A percentile compares a stretch with the other conserved stretches of the same genome.
Conservation (phyloP, 208 protist genomes). For the Acanthamoeba triangularis region DNA sequence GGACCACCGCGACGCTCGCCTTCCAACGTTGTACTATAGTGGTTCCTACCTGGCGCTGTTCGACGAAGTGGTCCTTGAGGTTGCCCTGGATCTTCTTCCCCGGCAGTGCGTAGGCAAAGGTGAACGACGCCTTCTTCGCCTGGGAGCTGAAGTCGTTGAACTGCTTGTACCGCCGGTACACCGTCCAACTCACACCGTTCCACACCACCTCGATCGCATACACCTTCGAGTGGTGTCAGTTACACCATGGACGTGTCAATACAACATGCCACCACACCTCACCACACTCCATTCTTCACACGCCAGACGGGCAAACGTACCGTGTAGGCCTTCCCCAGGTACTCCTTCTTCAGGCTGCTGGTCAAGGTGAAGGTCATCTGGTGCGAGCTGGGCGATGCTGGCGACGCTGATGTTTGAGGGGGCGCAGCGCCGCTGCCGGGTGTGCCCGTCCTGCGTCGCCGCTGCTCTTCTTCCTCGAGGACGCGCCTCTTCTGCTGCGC, state of each 20-base stretch:
- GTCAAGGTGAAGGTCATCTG: conserved; percentile 3
- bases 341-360: conserved; percentile 11
- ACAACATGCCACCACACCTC: neutral
- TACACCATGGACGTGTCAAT: neutral
- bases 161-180: conserved; percentile 53
- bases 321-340: conserved; percentile 12
- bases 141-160: conserved; percentile 24
- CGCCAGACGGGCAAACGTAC: neutral
- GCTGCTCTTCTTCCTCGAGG: conserved; percentile 25
- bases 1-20: too few relatives aligned
- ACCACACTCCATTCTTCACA: too few relatives aligned
- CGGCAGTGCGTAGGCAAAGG: neutral
- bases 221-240: neutral
- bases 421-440: neutral
- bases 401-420: neutral
- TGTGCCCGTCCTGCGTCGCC: neutral
- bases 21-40: too few relatives aligned
- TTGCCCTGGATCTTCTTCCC: conserved; percentile 51
- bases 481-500: conserved; percentile 31
- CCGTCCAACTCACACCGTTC: conserved; percentile 16
- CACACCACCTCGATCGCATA: neutral
- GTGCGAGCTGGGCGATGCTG: neutral
- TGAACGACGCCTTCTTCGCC: conserved; percentile 52
- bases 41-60: conserved; percentile 21
- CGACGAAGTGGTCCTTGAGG: conserved; percentile 46